phyloP scores from a whole-genome alignment of 257 asterid species.

The Solanum bulbocastanum region DNA sequence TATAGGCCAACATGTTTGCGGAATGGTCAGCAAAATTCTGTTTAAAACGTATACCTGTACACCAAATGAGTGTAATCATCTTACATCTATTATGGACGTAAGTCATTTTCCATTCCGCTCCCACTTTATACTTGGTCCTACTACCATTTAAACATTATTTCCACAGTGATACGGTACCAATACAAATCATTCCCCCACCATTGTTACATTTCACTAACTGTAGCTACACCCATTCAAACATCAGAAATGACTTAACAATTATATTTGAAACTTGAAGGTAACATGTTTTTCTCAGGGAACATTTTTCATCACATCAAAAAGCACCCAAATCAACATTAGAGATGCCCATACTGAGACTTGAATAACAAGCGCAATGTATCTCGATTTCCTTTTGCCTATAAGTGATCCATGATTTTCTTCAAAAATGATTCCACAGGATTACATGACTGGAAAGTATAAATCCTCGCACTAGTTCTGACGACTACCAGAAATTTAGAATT shows the following conservation, averaged over 20 bases:
- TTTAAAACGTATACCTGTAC: background rate
- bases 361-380: background rate
- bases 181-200: background rate
- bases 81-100: background rate
- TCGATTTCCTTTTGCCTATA: background rate
- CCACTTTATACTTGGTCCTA: background rate
- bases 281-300: background rate
- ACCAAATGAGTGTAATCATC: background rate
- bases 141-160: background rate
- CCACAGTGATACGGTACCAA: background rate
- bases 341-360: background rate
- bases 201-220: background rate
- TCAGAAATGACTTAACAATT: background rate
- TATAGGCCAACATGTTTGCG: background rate
- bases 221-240: background rate
- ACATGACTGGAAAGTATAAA: background rate
- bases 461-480: background rate
- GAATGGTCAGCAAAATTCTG: background rate
- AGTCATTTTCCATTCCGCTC: background rate
- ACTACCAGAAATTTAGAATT: background rate
- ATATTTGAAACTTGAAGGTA: background rate
- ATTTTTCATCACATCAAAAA: background rate
- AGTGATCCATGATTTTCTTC: background rate
- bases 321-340: background rate
- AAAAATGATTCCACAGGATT: background rate